These are phyloP conservation scores for Yamadazyma aaseri DNA, from an alignment of 1,139 yeast species.

Conservation along the genomic window DNA sequence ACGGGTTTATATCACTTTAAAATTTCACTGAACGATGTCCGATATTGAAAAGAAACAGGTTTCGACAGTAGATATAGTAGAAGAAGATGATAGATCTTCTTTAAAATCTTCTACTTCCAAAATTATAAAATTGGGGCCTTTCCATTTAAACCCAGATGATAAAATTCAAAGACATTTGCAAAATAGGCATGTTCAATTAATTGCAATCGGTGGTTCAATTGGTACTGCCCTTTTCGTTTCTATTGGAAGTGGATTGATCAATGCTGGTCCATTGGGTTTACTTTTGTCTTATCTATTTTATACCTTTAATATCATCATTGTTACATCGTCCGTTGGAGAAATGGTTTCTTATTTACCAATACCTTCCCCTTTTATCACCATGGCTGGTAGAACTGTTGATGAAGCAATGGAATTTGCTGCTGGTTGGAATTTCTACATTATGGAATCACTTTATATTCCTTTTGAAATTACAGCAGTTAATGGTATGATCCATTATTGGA, in stretches of 20 bases:
- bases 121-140: conserved; percentile 3
- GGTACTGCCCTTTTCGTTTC: conserved; percentile 31
- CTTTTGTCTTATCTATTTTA: conserved; percentile 39
- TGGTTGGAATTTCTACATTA: conserved; percentile 76
- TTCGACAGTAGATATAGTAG: neutral
- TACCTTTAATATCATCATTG: conserved; percentile 50
- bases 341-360: conserved; percentile 79
- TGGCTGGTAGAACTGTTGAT: conserved; percentile 54
- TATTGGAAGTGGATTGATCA: conserved; percentile 42
- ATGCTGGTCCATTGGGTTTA: conserved; percentile 47
- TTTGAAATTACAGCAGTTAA: conserved; percentile 79
- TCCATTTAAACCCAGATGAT: conserved; percentile 7
- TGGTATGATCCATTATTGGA: conserved; percentile 74
- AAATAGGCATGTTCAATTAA: conserved; percentile 66
- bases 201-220: conserved; percentile 36
- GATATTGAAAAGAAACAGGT: conserved; percentile 3
- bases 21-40: too few relatives aligned
- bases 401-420: conserved; percentile 75
- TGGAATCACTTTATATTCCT: conserved; percentile 73
- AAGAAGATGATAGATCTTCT: neutral
- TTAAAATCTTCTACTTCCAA: neutral
- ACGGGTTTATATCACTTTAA: too few relatives aligned
- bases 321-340: conserved; percentile 76
- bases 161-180: conserved; percentile 47
- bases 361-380: conserved; percentile 55